phyloP scores from a whole-genome alignment of 805 yeast genomes.

The Saccharomycopsis sp. region DNA sequence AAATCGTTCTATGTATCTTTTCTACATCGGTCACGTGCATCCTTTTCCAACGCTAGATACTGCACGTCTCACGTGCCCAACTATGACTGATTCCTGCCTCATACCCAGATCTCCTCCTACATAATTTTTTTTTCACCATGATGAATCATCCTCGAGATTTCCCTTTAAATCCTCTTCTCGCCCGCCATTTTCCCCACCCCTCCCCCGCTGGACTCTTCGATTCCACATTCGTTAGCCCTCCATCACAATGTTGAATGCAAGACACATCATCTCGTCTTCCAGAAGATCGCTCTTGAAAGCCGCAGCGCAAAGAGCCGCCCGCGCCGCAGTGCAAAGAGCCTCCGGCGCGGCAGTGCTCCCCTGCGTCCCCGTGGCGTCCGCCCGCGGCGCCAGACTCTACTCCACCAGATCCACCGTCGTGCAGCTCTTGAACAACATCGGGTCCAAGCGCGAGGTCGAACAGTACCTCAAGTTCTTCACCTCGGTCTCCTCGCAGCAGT shows the following conservation, averaged over 20 bases:
- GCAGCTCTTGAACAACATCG: constrained; percentile 90
- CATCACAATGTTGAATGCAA: neutral
- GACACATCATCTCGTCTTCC: neutral
- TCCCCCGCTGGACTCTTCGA: too few species aligned
- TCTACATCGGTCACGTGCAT: too few species aligned
- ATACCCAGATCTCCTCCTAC: neutral
- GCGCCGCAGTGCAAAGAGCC: neutral
- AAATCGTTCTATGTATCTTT: too few species aligned
- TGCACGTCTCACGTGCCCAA: neutral
- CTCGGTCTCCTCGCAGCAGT: constrained; percentile 91
- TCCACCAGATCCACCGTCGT: constrained; percentile 93
- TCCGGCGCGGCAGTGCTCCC: neutral
- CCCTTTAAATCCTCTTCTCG: too few species aligned
- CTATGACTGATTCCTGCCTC: neutral
- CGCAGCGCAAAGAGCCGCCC: neutral
- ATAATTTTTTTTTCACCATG: neutral
- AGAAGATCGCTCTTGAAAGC: neutral
- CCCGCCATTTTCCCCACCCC: too few species aligned
- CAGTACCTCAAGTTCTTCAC: constrained; percentile 96
- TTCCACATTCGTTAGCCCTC: too few species aligned
- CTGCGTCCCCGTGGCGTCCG: neutral
- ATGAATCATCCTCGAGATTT: neutral
- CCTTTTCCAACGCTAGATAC: too few species aligned
- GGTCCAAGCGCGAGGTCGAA: constrained; percentile 96
- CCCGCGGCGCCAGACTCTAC: constrained; percentile 24